A percentile compares a stretch with the other conserved stretches of the same genome.
phyloP scores from a whole-genome alignment of 2,329 filamentous ascomycete species.

The Xylariaceae sp. region DNA sequence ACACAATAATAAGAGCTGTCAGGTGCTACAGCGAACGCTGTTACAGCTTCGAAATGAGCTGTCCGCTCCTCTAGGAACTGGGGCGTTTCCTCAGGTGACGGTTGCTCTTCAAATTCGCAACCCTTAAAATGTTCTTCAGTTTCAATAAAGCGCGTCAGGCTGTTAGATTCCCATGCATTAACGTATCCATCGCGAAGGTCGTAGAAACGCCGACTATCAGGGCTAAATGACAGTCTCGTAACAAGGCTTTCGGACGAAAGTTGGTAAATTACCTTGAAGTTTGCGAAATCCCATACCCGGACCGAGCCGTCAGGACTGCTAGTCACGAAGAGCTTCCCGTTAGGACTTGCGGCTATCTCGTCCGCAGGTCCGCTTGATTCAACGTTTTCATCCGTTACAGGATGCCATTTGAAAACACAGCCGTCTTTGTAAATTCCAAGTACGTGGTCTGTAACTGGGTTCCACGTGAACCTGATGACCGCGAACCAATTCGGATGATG shows the following conservation, averaged over 20 bases:
- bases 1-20: too few species aligned
- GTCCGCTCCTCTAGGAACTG: too few species aligned
- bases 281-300: conserved; percentile 21
- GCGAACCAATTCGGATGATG: conserved; percentile 14
- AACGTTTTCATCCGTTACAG: not conserved
- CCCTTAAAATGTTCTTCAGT: too few species aligned
- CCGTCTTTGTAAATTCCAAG: conserved; percentile 29
- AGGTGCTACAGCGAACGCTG: too few species aligned
- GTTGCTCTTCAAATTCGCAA: too few species aligned
- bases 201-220: conserved; percentile 25
- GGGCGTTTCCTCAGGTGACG: too few species aligned
- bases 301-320: conserved; percentile 18
- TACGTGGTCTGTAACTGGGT: conserved; percentile 24
- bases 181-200: conserved; percentile 23
- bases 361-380: not conserved
- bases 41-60: too few species aligned
- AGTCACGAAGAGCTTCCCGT: conserved; percentile 24
- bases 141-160: conserved; percentile 16
- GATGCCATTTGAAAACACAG: conserved; percentile 32
- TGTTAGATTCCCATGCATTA: conserved; percentile 30
- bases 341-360: conserved; percentile 12
- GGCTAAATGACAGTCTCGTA: conserved; percentile 21
- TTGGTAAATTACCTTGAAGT: conserved; percentile 25
- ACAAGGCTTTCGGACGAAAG: conserved; percentile 21
- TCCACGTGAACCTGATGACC: conserved; percentile 19